Conservation (phyloP, 129 eudicot genomes). For the Escallonia rubra region DNA sequence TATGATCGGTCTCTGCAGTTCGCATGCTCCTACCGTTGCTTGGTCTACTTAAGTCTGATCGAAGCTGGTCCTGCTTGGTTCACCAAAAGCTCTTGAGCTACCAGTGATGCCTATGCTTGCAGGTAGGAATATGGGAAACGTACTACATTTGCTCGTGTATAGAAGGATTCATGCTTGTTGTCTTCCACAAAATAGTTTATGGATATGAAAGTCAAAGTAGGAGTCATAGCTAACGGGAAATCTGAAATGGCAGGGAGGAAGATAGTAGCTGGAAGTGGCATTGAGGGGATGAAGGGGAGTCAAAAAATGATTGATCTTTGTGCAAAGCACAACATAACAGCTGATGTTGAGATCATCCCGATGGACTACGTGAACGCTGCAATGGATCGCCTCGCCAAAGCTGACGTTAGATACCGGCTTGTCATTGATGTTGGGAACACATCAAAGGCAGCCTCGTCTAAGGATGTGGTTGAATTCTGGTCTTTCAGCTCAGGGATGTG, state of each 20-base stretch:
- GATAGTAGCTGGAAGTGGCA: too few relatives aligned
- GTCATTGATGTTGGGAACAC: conserved; percentile 4
- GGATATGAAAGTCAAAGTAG: background rate
- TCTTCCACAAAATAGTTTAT: too few relatives aligned
- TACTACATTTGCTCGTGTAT: too few relatives aligned
- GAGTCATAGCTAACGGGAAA: background rate
- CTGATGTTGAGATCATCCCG: too few relatives aligned
- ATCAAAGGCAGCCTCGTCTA: background rate
- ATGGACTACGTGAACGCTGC: background rate
- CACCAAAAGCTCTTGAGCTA: background rate
- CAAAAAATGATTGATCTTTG: too few relatives aligned
- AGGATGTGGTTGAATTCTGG: too few relatives aligned
- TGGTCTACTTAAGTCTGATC: conserved; percentile 7
- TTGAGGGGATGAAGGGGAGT: too few relatives aligned
- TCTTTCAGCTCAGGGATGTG: too few relatives aligned
- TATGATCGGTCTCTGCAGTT: conserved; percentile 1
- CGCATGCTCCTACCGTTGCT: conserved; percentile 7
- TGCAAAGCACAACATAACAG: too few relatives aligned
- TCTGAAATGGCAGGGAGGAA: too few relatives aligned
- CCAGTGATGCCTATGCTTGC: conserved; percentile 7
- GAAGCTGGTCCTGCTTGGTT: conserved; percentile 11
- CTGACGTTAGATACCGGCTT: conserved; percentile 3
- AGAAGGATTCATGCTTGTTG: too few relatives aligned
- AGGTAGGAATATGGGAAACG: background rate
- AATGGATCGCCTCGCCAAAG: background rate